Conservation (phyloP, 768 basidiomycete species). For the Suillus bovinus region DNA sequence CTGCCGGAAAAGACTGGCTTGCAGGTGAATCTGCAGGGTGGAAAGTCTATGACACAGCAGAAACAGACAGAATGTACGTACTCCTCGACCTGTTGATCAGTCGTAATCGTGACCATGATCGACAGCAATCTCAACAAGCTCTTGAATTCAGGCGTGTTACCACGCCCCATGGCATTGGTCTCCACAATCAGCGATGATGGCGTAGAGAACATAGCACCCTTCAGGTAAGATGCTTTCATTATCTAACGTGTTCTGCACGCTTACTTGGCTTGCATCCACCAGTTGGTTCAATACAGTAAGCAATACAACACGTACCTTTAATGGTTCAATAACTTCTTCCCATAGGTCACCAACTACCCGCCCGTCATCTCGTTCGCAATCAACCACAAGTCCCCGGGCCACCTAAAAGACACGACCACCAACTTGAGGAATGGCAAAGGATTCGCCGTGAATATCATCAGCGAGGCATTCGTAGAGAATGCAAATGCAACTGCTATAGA, state of each 20-base stretch:
- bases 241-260: neutral
- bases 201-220: conserved; percentile 41
- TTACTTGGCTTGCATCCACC: neutral
- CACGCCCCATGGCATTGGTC: conserved; percentile 48
- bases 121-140: conserved; percentile 31
- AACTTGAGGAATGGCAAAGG: conserved; percentile 47
- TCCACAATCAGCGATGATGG: conserved; percentile 37
- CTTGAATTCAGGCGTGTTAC: conserved; percentile 40
- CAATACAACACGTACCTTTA: neutral
- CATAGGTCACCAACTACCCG: conserved; percentile 22
- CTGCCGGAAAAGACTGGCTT: no score
- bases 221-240: conserved; percentile 29
- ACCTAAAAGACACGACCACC: conserved; percentile 42
- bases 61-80: no score
- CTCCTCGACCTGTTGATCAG: neutral
- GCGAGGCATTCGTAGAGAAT: conserved; percentile 44
- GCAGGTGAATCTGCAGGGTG: no score
- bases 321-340: neutral
- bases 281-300: conserved; percentile 32
- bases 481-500: conserved; percentile 40
- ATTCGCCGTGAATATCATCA: conserved; percentile 60
- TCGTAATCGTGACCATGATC: no score
- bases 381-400: conserved; percentile 13
- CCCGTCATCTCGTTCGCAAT: conserved; percentile 41
- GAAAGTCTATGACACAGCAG: no score